A percentile compares a stretch with the other conserved stretches of the same genome.
These are phyloP conservation scores for Sechiopsis laciniata DNA, from an alignment of 306 rosid species.

Conservation along the genomic window DNA sequence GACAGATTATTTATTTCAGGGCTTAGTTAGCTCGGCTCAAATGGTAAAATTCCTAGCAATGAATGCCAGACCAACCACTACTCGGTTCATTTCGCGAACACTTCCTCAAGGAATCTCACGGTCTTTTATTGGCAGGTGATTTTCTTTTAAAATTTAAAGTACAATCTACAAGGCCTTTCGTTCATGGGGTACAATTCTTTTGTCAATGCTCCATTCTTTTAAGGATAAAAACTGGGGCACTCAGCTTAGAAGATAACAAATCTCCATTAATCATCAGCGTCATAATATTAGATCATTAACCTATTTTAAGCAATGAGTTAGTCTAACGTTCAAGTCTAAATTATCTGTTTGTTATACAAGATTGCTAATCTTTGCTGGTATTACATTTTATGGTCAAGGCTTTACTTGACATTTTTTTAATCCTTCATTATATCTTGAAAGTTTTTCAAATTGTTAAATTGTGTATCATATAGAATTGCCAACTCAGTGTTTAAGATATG, in stretches of 20 bases:
- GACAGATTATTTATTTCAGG: conserved; percentile 48
- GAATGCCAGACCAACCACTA: conserved; percentile 85
- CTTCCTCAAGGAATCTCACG: conserved; percentile 82
- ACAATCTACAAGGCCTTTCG: background rate
- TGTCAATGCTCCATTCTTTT: background rate
- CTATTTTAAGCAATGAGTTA: background rate
- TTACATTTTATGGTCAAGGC: background rate
- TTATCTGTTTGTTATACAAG: background rate
- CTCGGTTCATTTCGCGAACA: conserved; percentile 65
- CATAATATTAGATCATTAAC: conserved; percentile 1
- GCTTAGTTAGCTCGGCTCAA: conserved; percentile 96
- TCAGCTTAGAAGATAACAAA: background rate
- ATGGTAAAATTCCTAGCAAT: conserved; percentile 78
- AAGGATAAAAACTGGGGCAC: background rate
- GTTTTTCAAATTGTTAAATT: too few species aligned
- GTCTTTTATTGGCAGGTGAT: conserved; percentile 92
- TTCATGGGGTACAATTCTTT: conserved; percentile 6
- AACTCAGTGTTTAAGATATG: too few species aligned
- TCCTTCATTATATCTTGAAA: background rate
- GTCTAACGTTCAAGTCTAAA: background rate
- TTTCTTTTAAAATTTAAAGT: conserved; percentile 15
- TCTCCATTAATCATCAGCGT: background rate
- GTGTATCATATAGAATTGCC: too few species aligned
- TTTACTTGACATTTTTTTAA: background rate
- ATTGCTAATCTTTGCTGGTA: background rate